Evolutionary conservation across 352 stramenopile genomes (phyloP), one percentile per base, ranked within the genome.

Genomic region (Plasmopara halstedii): DNA sequence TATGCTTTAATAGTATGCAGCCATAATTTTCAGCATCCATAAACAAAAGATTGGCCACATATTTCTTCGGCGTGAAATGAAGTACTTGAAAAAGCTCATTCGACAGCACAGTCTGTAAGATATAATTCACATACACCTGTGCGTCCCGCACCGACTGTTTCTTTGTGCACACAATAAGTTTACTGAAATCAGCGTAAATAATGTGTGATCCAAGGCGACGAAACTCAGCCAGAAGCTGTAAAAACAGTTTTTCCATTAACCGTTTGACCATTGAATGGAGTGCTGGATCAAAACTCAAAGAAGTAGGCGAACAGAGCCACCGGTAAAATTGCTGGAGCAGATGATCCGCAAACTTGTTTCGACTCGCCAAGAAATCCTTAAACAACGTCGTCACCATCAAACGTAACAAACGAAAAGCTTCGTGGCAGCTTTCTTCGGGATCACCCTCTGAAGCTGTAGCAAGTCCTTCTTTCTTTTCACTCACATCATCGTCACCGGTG

Each of bases 251-350:
- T 47, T 96, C 88, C 95, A 99, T 99, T 4, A 99, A 59, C 3
- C 80, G 73, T 50, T 97, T 92, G 2, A 99, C 84, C 33, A 97
- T 80, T 0, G 89, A 73, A 39, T 98, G 86, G 23, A 99, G 70
- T 8, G 83, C 80, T 4, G 96, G 95, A 51, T 99, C 93, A 62
- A 96, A 97, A 29, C 97, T 77, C 5, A 98, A 53, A 10, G 87
- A 76, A n/a, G 87, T 72, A 1, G 86, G 85, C 19, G 83, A 95
- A 32, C 84, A 96, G 17, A 99, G 49, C 70, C 97, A 96, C 8
- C 95, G 87, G 46, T 98, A 98, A 14, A 98, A 76, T 53, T 98
- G 83, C 49, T 97, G 88, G n/a, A 99, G 73, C 33, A 99, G 62
- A 38, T 95, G 81, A 67, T 99, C 92, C 0, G 95, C 95, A 48